Percentiles rank a stretch among this genome's conserved stretches.
Conservation (phyloP, 1,284 basidiomycete genomes). For the Ceratobasidium sp. region DNA sequence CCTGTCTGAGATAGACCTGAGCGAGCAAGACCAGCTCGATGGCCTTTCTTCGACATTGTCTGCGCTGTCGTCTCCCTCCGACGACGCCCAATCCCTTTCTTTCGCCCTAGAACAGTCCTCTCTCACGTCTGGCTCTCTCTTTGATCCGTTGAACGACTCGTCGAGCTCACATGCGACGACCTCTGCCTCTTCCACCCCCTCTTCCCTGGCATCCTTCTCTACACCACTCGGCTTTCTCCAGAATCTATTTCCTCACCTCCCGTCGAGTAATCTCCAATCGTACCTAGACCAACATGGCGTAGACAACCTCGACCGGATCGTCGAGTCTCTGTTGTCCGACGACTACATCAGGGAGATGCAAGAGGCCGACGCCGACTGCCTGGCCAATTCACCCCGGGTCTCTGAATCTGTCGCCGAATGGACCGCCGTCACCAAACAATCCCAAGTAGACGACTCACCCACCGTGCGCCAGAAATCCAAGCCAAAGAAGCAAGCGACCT, state of each 20-base stretch:
- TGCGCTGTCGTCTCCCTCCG: neutral
- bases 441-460: neutral
- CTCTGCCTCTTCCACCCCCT: neutral
- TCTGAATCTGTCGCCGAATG: constrained; percentile 28
- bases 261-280: constrained; percentile 24
- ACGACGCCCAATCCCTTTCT: constrained; percentile 14
- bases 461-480: neutral
- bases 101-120: constrained; percentile 16
- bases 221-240: constrained; percentile 40
- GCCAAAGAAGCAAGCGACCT: constrained; percentile 26
- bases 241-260: constrained; percentile 32
- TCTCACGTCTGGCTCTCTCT: constrained; percentile 33
- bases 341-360: constrained; percentile 38
- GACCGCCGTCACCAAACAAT: neutral
- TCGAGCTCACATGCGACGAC: constrained; percentile 22
- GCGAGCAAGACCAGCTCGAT: constrained; percentile 3
- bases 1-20: constrained; percentile 21
- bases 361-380: constrained; percentile 5
- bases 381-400: neutral
- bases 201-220: constrained; percentile 33
- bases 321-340: constrained; percentile 29
- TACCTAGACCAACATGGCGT: constrained; percentile 30
- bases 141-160: constrained; percentile 33
- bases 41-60: constrained; percentile 18
- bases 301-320: constrained; percentile 31